phyloP scores from a whole-genome alignment of 177 flowering plant species.

The Vitis hybrid region DNA sequence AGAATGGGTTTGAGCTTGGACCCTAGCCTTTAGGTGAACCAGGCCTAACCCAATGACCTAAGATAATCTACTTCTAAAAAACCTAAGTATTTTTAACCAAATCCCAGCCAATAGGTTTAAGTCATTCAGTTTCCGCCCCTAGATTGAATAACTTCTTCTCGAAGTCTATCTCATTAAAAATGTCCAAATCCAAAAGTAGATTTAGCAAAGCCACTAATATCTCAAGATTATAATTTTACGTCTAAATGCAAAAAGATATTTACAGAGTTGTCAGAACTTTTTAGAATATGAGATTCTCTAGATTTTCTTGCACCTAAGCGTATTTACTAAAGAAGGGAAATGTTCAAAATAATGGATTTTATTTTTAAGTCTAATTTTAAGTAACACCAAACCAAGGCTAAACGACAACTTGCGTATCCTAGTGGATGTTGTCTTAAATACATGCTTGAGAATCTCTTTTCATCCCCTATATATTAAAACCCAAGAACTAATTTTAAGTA shows the following conservation, averaged over 20 bases:
- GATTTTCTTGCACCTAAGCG: not conserved
- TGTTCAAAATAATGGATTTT: not conserved
- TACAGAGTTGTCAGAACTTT: not conserved
- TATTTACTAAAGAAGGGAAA: not conserved
- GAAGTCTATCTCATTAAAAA: not conserved
- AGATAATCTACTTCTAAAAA: no score
- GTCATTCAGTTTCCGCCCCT: not conserved
- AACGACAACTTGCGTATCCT: not conserved
- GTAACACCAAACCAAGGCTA: not conserved
- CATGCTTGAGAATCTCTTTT: not conserved
- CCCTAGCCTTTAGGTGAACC: no score
- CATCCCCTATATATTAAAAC: not conserved
- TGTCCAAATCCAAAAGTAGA: not conserved
- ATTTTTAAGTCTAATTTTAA: not conserved
- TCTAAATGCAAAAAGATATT: not conserved
- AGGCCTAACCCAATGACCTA: no score
- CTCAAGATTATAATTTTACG: not conserved
- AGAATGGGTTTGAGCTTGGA: no score
- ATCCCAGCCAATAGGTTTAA: not conserved
- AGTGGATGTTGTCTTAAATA: not conserved
- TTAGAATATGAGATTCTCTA: not conserved
- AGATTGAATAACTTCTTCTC: no score
- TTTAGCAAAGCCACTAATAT: not conserved
- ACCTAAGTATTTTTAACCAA: no score
- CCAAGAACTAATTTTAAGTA: not conserved